A percentile compares a stretch with the other conserved stretches of the same genome.
phyloP scores from a whole-genome alignment of 2,329 filamentous ascomycete genomes.

The Epichloe scottii region DNA sequence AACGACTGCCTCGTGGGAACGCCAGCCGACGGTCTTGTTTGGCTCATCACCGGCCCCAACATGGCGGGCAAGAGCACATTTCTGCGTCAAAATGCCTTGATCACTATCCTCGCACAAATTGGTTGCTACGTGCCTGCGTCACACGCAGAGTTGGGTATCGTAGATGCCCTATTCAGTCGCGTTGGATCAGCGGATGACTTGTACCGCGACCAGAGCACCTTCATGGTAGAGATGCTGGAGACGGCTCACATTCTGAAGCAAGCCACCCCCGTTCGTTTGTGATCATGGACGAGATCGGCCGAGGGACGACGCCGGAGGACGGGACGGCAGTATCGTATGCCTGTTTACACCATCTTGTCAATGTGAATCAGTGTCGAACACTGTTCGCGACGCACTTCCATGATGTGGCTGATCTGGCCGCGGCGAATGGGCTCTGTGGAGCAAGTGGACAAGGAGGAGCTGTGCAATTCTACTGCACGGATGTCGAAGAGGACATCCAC shows the following conservation, averaged over 20 bases:
- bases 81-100: constrained; percentile 86
- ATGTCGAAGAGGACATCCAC: constrained; percentile 61
- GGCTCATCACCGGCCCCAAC: constrained; percentile 75
- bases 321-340: constrained; percentile 84
- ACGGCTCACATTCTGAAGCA: constrained; percentile 80
- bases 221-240: constrained; percentile 99
- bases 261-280: constrained; percentile 79
- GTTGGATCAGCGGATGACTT: constrained; percentile 90
- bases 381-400: constrained; percentile 97
- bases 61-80: constrained; percentile 98
- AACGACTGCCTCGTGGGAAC: constrained; percentile 80
- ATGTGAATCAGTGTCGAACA: constrained; percentile 63
- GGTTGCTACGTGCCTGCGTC: constrained; percentile 87
- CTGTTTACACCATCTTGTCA: constrained; percentile 70
- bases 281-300: constrained; percentile 96
- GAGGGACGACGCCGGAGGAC: constrained; percentile 88
- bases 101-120: constrained; percentile 84
- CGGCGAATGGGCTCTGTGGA: constrained; percentile 31
- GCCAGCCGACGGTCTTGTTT: constrained; percentile 48
- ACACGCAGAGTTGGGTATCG: constrained; percentile 74
- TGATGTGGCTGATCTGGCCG: constrained; percentile 63
- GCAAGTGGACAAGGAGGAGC: constrained; percentile 18
- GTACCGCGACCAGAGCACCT: constrained; percentile 90
- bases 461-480: constrained; percentile 75
- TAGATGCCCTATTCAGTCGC: constrained; percentile 93